Conservation (phyloP, 2,329 filamentous ascomycete species). For the Pseudogymnoascus destructans region DNA sequence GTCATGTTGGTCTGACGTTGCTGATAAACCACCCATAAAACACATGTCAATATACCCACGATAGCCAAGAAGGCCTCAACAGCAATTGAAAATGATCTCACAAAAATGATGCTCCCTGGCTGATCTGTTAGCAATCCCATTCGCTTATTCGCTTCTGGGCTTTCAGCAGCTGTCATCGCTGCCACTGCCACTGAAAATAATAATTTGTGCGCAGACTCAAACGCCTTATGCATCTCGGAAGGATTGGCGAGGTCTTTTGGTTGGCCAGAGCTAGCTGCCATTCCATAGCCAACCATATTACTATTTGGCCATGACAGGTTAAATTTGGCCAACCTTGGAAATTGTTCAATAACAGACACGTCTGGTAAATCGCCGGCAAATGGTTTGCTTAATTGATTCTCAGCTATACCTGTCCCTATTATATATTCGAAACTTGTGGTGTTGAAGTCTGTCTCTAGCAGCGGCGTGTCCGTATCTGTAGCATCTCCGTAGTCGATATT, state of each 20-base stretch:
- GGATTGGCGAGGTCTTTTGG: constrained; percentile 27
- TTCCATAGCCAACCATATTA: constrained; percentile 30
- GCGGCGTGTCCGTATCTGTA: constrained; percentile 11
- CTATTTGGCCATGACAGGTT: constrained; percentile 20
- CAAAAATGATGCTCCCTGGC: constrained; percentile 16
- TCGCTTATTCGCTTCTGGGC: not conserved
- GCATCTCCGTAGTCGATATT: not conserved
- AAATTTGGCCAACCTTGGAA: constrained; percentile 14
- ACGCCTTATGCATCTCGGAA: constrained; percentile 24
- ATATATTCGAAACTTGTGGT: constrained; percentile 28
- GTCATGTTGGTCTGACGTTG: constrained; percentile 16
- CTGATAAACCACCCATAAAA: constrained; percentile 16
- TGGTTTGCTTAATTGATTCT: constrained; percentile 9
- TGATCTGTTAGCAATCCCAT: constrained; percentile 8
- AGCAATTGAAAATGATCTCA: constrained; percentile 19
- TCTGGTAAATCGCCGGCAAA: constrained; percentile 9
- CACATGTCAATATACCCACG: constrained; percentile 14
- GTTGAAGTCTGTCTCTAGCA: constrained; percentile 27
- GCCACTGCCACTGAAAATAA: constrained; percentile 28
- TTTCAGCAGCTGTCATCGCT: not conserved
- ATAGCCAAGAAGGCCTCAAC: constrained; percentile 21
- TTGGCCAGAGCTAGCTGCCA: constrained; percentile 22
- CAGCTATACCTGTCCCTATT: constrained; percentile 19
- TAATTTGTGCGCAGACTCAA: constrained; percentile 30
- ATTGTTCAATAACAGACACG: constrained; percentile 16